Base-by-base conservation (phyloP, 495 filamentous ascomycete genomes). In the Amorphotheca resinae region DNA sequence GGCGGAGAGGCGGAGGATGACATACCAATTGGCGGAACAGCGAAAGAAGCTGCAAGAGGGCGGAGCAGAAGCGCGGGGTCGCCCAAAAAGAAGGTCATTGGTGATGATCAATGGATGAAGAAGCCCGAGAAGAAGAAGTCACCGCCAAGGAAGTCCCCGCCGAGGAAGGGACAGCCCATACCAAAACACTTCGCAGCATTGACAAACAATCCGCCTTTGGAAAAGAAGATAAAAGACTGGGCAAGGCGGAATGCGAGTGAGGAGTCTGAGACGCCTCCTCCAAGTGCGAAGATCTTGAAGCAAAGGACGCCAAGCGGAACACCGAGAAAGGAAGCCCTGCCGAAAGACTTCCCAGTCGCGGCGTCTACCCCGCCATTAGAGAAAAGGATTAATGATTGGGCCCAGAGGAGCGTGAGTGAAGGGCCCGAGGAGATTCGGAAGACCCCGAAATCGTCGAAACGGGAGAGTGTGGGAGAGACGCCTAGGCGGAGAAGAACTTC, bases 61-160 rank as follows among this genome's bases (percentile, higher is more conserved):
- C 23, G 28, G 12, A 38, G 8, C 16, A 48, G 35, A 40, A 47
- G 41, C 25, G 60, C 65, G 37, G 74, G 67, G 51, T 68, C 56
- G 15, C 84, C 84, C 4, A 76, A 77, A 51, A 89, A 86, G 65
- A 71, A 83, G 36, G 77, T 89, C 17, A 70, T 89, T 16, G 87
- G 83, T 51, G 84, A 89, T 60, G 76, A 77, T 30, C 79, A 89
- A 49, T 89, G 83, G 83, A 69, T 72, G 62, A 72, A 69, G 54
- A 47, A 51, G 15, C n/a, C 18, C 9, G 14, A 15, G 3, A 26
- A 64, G 62, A 44, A 67, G 65, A 33, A 71, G 68, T 44, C 69
- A 64, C n/a, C n/a, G n/a, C n/a, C n/a, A n/a, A 48, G 71, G 60
- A 64, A 59, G 36, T 54, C 36, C 33, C 52, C 49, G 26, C 37